Percentiles rank a stretch among this genome's conserved stretches.
Evolutionary conservation across 2,329 filamentous ascomycete species (phyloP).

Genomic region (Fusarium neocosmosporiellum): DNA sequence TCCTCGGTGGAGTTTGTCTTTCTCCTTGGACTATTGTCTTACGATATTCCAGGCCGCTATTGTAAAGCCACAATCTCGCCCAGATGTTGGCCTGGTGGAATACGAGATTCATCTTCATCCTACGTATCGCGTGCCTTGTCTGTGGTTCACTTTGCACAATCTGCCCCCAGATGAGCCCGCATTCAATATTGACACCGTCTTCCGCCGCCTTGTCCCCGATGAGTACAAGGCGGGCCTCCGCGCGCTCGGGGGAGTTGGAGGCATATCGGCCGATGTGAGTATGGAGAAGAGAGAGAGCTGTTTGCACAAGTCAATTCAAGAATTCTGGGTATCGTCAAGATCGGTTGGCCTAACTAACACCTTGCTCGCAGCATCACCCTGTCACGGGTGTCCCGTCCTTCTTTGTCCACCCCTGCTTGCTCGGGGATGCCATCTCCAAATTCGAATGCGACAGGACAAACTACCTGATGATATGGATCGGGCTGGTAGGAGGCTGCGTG

Average conservation of each 20-base stretch:
- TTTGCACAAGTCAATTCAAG: constrained; percentile 46
- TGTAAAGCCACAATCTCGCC: constrained; percentile 43
- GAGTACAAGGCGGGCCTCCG: constrained; percentile 72
- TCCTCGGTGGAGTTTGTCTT: constrained; percentile 14
- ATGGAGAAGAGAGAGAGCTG: constrained; percentile 40
- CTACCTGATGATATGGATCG: constrained; percentile 91
- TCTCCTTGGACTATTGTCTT: constrained; percentile 26
- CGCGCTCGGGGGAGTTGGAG: constrained; percentile 72
- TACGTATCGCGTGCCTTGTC: constrained; percentile 78
- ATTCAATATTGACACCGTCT: constrained; percentile 75
- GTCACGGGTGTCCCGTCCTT: constrained; percentile 81
- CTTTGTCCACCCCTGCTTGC: constrained; percentile 93
- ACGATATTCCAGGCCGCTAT: constrained; percentile 54
- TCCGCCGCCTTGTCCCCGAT: constrained; percentile 75
- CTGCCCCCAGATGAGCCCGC: constrained; percentile 66
- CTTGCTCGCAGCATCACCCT: constrained; percentile 78
- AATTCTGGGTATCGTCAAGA: constrained; percentile 44
- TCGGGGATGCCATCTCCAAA: constrained; percentile 80
- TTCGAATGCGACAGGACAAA: constrained; percentile 71
- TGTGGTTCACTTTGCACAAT: constrained; percentile 78
- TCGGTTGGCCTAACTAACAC: constrained; percentile 54
- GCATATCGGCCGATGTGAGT: constrained; percentile 82
- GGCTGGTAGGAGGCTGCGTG: constrained; percentile 83
- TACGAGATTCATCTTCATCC: constrained; percentile 83
- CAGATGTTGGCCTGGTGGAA: constrained; percentile 62